phyloP scores from a whole-genome alignment of 352 stramenopile genomes.

The Globisporangium acanthophoron region DNA sequence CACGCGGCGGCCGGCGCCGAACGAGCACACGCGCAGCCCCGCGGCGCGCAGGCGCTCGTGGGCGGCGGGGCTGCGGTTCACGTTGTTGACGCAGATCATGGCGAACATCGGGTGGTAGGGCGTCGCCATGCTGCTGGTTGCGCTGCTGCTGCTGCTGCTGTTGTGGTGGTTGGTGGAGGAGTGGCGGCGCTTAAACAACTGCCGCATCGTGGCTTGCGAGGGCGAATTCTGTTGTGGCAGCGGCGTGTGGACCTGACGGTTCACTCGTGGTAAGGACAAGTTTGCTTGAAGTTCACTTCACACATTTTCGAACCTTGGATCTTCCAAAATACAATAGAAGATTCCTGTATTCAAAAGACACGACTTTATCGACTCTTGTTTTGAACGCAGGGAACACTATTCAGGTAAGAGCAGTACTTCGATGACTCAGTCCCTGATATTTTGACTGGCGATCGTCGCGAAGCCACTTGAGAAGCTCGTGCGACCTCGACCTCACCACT shows the following conservation, averaged over 20 bases:
- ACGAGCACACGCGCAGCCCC: slow-evolving; percentile 67
- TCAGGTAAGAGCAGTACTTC: background rate
- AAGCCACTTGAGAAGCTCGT: too few relatives aligned
- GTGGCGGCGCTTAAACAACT: slow-evolving; percentile 13
- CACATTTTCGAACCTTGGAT: too few relatives aligned
- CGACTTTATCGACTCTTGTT: too few relatives aligned
- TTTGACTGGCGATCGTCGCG: background rate
- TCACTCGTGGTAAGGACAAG: too few relatives aligned
- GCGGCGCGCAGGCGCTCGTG: slow-evolving; percentile 47
- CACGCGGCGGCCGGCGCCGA: slow-evolving; percentile 55
- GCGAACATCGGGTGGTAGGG: slow-evolving; percentile 39
- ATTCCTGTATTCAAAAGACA: too few relatives aligned
- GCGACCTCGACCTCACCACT: too few relatives aligned
- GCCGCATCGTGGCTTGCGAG: slow-evolving; percentile 5
- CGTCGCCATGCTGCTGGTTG: background rate
- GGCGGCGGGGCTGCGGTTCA: slow-evolving; percentile 79
- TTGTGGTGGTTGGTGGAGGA: background rate
- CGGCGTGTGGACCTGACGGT: background rate
- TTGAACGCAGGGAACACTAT: too few relatives aligned
- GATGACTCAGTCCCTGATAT: background rate
- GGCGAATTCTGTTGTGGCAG: too few relatives aligned
- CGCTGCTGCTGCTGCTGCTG: background rate
- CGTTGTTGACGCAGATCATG: slow-evolving; percentile 86
- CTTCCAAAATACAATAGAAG: too few relatives aligned
- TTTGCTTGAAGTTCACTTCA: too few relatives aligned